These are phyloP conservation scores for Xylaria cubensis DNA, from an alignment of 495 filamentous ascomycete species.

Conservation along the genomic window DNA sequence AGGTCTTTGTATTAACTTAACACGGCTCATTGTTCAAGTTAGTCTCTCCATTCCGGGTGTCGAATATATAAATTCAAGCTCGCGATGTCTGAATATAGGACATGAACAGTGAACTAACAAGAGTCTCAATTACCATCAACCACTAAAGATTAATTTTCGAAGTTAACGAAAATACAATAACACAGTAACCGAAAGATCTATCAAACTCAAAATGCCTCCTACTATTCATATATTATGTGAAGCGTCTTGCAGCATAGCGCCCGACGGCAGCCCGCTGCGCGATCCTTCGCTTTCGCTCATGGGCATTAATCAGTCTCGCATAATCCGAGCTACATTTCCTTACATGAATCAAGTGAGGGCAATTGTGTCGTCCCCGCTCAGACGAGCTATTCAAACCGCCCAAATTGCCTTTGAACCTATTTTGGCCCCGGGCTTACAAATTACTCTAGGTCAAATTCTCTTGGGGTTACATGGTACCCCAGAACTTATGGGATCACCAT, in stretches of 20 bases:
- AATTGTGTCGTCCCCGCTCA: background rate
- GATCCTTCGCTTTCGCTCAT: background rate
- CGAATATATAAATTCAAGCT: background rate
- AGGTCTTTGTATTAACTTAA: too few relatives aligned
- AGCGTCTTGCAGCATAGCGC: background rate
- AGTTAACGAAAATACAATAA: background rate
- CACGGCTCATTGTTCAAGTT: background rate
- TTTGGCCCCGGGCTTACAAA: background rate
- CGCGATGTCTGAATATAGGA: background rate
- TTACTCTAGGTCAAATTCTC: background rate
- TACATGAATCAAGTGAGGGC: background rate
- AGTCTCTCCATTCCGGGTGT: background rate
- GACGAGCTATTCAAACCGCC: background rate
- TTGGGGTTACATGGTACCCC: background rate
- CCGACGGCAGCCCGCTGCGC: background rate
- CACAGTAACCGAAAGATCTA: background rate
- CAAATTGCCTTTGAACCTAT: background rate
- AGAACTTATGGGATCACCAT: background rate
- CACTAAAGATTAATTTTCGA: background rate
- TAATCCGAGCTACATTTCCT: background rate
- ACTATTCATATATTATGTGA: background rate
- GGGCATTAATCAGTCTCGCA: background rate
- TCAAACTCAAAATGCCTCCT: background rate
- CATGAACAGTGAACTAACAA: background rate
- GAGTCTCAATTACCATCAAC: background rate